Base-by-base conservation (phyloP, 371 early-diverging fungal species). In the Mortierella sp. region DNA sequence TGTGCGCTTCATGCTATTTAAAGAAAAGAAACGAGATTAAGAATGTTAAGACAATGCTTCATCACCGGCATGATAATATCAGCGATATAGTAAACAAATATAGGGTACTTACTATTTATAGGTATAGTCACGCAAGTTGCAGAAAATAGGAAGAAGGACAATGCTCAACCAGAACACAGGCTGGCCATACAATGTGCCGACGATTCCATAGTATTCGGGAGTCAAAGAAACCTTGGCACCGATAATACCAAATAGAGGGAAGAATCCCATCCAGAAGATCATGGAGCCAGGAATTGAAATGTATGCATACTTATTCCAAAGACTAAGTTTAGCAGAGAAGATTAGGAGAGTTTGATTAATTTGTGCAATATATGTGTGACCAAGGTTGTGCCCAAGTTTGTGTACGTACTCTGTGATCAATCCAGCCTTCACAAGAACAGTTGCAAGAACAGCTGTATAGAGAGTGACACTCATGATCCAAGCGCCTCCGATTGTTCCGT, bases 111-210 rank as follows among this genome's bases (percentile, higher is more conserved):
- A 95, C 93, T 91, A 98, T 88, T 97, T 98, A 96, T 95, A 98
- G 4, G 88, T 75, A 75, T 88, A 96, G 85, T 98, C 99, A 65
- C 97, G 89, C 47, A 94, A 69, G 70, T 94, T 90, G 75, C 95
- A 93, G 57, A 94, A 67, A 56, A 93, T 75, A 10, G 99, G 97
- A 34, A 98, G 83, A 49, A 98, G 55, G 7, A 96, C 75, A 34
- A 96, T 87, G 15, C 90, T 89, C 45, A 96, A 83, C 98, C 98
- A 98, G 84, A 97, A 98, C 53, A 88, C 87, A 3, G 89, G 88
- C 58, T 92, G 90, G 9, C 89, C 85, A 83, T 93, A 96, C n/a
- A 96, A 83, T 60, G 89, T 89, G 19, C 86, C 86, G 3, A 93
- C 86, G 56, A 96, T 89, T 28, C 96, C 96, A 56, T 89, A 83